A percentile compares a stretch with the other conserved stretches of the same genome.
phyloP scores from a whole-genome alignment of 495 filamentous ascomycete genomes.

The Talaromyces wortmannii region DNA sequence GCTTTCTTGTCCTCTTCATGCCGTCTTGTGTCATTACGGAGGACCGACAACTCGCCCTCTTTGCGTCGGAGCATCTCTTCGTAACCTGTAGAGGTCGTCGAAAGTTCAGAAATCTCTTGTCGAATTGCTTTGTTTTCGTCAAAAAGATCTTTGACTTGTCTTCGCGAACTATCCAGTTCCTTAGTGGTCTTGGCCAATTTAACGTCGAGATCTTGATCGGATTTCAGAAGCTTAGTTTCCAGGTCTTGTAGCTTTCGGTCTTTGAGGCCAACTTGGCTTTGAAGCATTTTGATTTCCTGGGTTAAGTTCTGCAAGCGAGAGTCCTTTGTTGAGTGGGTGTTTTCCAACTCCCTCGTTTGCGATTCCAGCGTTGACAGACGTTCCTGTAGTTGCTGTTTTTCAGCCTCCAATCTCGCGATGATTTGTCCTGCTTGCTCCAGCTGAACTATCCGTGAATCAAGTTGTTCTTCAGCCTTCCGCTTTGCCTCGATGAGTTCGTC shows the following conservation, averaged over 20 bases:
- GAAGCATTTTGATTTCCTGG: conserved; percentile 83
- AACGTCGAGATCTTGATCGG: conserved; percentile 83
- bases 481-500: conserved; percentile 86
- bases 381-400: conserved; percentile 69
- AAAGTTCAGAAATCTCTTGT: conserved; percentile 79
- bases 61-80: conserved; percentile 89
- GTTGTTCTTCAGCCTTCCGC: conserved; percentile 79
- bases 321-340: conserved; percentile 59
- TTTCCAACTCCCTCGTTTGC: conserved; percentile 60
- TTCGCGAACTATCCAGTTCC: conserved; percentile 64
- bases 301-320: conserved; percentile 64
- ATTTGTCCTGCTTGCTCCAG: conserved; percentile 88
- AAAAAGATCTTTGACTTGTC: conserved; percentile 64
- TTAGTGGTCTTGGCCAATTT: conserved; percentile 79
- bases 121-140: conserved; percentile 81
- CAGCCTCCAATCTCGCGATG: conserved; percentile 74
- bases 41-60: conserved; percentile 83
- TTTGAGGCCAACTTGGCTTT: conserved; percentile 84
- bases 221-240: conserved; percentile 74
- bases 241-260: conserved; percentile 86
- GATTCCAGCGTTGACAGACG: conserved; percentile 59
- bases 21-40: conserved; percentile 76
- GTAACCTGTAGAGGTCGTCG: conserved; percentile 86
- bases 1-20: conserved; percentile 67
- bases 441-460: conserved; percentile 69